These are phyloP conservation scores for Zymoseptoria pseudotritici DNA, from an alignment of 2,329 filamentous ascomycete species.

Conservation along the genomic window DNA sequence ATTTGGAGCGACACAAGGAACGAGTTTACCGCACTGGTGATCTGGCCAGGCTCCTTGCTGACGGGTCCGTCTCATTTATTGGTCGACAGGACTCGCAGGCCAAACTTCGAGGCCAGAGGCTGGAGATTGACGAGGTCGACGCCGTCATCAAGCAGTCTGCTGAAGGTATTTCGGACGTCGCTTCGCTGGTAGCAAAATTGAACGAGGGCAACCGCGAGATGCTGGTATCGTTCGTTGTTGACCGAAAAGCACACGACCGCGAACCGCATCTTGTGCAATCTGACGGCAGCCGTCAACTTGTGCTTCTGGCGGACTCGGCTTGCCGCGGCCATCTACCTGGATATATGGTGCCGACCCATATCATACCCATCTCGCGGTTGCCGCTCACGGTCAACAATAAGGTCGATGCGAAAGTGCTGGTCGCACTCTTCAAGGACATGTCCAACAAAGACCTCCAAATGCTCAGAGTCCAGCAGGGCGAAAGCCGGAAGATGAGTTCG, in stretches of 20 bases:
- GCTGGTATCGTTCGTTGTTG: constrained; percentile 64
- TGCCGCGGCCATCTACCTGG: constrained; percentile 64
- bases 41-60: constrained; percentile 70
- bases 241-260: constrained; percentile 16
- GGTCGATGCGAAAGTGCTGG: constrained; percentile 65
- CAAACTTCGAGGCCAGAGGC: constrained; percentile 78
- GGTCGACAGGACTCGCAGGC: constrained; percentile 87
- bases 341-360: constrained; percentile 89
- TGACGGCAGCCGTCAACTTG: constrained; percentile 16
- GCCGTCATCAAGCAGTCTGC: constrained; percentile 63
- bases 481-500: constrained; percentile 25
- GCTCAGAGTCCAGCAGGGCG: constrained; percentile 32
- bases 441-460: constrained; percentile 54
- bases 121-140: constrained; percentile 90
- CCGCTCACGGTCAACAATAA: constrained; percentile 88
- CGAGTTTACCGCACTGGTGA: constrained; percentile 80
- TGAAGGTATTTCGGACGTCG: constrained; percentile 56
- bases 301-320: constrained; percentile 35
- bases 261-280: constrained; percentile 32
- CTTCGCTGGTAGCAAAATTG: constrained; percentile 69
- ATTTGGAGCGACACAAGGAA: constrained; percentile 41
- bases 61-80: constrained; percentile 79
- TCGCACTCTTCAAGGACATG: constrained; percentile 56
- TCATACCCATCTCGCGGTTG: constrained; percentile 62
- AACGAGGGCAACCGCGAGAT: constrained; percentile 69